These are phyloP conservation scores for Candida tunisiensis DNA, from an alignment of 1,139 yeast species.

Conservation along the genomic window DNA sequence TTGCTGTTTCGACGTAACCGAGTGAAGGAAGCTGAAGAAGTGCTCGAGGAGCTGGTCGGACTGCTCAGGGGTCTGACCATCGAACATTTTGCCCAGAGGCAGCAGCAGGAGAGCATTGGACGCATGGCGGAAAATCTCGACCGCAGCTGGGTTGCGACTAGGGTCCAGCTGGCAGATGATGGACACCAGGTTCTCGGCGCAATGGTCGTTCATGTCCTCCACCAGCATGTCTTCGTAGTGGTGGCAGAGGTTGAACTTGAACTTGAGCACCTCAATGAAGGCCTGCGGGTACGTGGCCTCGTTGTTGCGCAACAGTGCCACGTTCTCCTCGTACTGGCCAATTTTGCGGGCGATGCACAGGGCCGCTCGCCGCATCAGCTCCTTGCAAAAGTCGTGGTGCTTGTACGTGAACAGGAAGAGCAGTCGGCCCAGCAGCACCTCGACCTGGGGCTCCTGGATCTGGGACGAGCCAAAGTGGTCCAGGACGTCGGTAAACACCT, in stretches of 20 bases:
- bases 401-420: slow-evolving; percentile 8
- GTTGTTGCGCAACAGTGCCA: neutral
- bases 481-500: slow-evolving; percentile 4
- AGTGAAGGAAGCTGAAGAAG: neutral
- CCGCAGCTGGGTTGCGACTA: neutral
- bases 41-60: neutral
- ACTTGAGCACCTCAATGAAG: slow-evolving; percentile 8
- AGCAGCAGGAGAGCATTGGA: neutral
- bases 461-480: neutral
- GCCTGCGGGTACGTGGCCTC: slow-evolving; percentile 3
- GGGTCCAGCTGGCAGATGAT: slow-evolving; percentile 3
- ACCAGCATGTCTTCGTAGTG: slow-evolving; percentile 6
- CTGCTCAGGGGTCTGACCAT: neutral
- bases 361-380: slow-evolving; percentile 4
- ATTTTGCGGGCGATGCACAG: slow-evolving; percentile 1
- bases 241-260: slow-evolving; percentile 9
- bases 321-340: neutral
- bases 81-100: neutral
- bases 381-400: slow-evolving; percentile 5
- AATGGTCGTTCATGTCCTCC: slow-evolving; percentile 3
- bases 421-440: slow-evolving; percentile 6
- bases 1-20: neutral
- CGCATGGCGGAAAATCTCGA: neutral
- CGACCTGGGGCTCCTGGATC: slow-evolving; percentile 2
- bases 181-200: slow-evolving; percentile 4